Evolutionary conservation across 1,284 basidiomycete species (phyloP), one percentile per base, ranked within the genome.

Genomic region (Sutorius eximius): DNA sequence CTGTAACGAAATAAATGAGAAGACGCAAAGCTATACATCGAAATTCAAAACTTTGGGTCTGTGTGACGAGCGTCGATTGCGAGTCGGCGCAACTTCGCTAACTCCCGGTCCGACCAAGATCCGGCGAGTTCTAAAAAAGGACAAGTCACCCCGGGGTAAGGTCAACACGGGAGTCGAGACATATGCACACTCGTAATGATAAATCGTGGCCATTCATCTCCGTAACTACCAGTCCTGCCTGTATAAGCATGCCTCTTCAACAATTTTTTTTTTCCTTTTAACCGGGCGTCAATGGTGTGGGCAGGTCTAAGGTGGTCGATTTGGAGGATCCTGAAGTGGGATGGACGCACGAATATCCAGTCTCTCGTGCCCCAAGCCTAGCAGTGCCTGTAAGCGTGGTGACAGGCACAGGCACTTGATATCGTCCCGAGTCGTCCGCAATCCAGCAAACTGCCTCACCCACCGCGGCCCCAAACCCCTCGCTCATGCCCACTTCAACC

Each of bases 41-140:
- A 27, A 6, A 27, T 6, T 27, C 24, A 27, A 4, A 6, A n/a
- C n/a, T n/a, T n/a, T n/a, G 5, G 24, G 24, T 27, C 5, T 27
- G 3, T 27, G 3, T 27, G 24, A 27, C 24, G 24, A 27, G 24
- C 22, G 22, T 24, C 22, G 22, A 24, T 24, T 24, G 22, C 5
- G 24, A 27, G 24, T 27, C 24, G 24, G 24, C 24, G 24, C 24
- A 27, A 27, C 24, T 6, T 27, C 24, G 24, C 24, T 27, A 27
- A 27, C 24, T 27, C 5, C 24, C 24, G 36, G 36, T 1, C 36
- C 36, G 36, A 37, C 38, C 8, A 60, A 57, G 37, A 30, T 48
- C 48, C 54, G 54, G 20, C 18, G 8, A 8, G 15, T 51, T 44
- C 60, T 47, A 38, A 59, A 62, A 59, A 44, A 2, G 41, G 59